Evolutionary conservation across 495 filamentous ascomycete genomes (phyloP).

Genomic region (Xylaria cubensis): DNA sequence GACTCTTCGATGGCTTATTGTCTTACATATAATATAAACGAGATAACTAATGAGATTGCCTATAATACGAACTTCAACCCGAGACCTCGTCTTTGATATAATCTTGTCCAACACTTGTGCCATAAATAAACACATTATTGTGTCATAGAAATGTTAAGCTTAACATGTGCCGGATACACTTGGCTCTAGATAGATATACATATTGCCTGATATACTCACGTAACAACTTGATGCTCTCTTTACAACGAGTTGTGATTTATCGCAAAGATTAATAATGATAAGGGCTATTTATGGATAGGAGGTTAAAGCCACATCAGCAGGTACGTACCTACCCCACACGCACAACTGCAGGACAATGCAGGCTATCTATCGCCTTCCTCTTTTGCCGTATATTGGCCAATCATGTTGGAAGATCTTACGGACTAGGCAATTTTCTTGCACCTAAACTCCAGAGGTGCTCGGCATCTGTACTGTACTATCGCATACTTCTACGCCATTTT

Average conservation of each 20-base stretch:
- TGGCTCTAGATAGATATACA: background rate
- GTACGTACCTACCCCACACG: conserved; percentile 24
- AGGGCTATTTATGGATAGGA: conserved; percentile 9
- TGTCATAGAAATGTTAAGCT: conserved; percentile 12
- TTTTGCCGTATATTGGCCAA: conserved; percentile 17
- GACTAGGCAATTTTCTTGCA: background rate
- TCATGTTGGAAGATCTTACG: background rate
- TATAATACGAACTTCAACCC: background rate
- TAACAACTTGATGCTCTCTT: background rate
- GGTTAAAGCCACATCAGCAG: background rate
- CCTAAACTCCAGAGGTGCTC: background rate
- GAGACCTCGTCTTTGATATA: background rate
- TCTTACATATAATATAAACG: conserved; percentile 5
- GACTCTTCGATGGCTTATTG: background rate
- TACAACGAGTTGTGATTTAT: background rate
- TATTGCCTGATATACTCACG: background rate
- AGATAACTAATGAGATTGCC: background rate
- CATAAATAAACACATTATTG: conserved; percentile 15
- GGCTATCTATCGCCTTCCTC: background rate
- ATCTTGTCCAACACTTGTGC: background rate
- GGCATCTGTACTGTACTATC: background rate
- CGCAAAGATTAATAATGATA: background rate
- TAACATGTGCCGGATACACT: background rate
- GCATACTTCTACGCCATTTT: background rate
- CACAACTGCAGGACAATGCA: background rate